Percentiles rank a stretch among this genome's conserved stretches.
These are phyloP conservation scores for Xerocomellus intermedius DNA, from an alignment of 768 basidiomycete species.

Conservation along the genomic window DNA sequence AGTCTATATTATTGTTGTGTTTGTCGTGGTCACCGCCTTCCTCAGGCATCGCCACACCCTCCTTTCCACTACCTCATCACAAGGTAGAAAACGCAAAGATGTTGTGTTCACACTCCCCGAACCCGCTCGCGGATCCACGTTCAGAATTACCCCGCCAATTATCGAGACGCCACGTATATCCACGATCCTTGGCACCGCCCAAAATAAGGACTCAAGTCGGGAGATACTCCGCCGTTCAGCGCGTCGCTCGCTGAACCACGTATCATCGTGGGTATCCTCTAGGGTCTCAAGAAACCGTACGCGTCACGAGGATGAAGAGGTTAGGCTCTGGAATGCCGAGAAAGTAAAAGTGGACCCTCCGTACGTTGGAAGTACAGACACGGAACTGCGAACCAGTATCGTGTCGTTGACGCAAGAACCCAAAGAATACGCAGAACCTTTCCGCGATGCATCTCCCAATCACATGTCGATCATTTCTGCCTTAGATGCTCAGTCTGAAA, in stretches of 20 bases:
- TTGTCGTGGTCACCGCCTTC: conserved; percentile 50
- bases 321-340: conserved; percentile 36
- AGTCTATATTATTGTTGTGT: conserved; percentile 60
- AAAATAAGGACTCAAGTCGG: conserved; percentile 8
- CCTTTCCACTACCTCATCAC: background rate
- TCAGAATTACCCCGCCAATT: conserved; percentile 21
- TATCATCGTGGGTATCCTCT: conserved; percentile 42
- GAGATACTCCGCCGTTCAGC: conserved; percentile 16
- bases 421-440: conserved; percentile 6
- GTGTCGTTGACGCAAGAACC: conserved; percentile 4
- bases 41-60: conserved; percentile 18
- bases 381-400: conserved; percentile 1
- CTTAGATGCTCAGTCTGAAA: conserved; percentile 8
- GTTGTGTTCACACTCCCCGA: conserved; percentile 21
- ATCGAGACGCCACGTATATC: conserved; percentile 30
- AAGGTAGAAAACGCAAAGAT: background rate
- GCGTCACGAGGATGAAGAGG: conserved; percentile 27
- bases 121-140: conserved; percentile 26
- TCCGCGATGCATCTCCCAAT: conserved; percentile 5
- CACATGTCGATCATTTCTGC: conserved; percentile 2
- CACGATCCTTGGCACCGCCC: conserved; percentile 5
- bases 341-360: conserved; percentile 19
- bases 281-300: conserved; percentile 27
- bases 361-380: background rate
- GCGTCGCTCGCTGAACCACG: conserved; percentile 24